phyloP scores from a whole-genome alignment of 176 grass and related monocot species.

The Rhipidocladum racemiflorum region DNA sequence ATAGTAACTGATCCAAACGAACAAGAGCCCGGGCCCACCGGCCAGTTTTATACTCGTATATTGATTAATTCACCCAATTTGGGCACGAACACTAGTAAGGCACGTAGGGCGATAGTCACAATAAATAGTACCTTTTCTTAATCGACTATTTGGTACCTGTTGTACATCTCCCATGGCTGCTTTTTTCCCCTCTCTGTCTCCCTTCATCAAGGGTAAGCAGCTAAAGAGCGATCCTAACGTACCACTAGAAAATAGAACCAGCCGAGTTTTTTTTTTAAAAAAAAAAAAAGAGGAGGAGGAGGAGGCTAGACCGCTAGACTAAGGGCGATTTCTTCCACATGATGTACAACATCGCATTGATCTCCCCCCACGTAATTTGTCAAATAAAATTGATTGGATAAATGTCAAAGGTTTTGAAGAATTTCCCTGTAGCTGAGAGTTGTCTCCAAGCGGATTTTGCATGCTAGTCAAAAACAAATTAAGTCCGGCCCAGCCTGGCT shows the following conservation, averaged over 20 bases:
- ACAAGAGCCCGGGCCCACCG: neutral
- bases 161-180: neutral
- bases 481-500: neutral
- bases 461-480: constrained; percentile 11
- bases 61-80: neutral
- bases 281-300: neutral
- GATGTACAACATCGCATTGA: constrained; percentile 19
- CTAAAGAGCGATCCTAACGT: neutral
- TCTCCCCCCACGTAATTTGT: neutral
- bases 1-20: neutral
- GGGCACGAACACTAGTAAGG: constrained; percentile 2
- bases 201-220: neutral
- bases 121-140: constrained; percentile 51
- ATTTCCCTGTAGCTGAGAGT: neutral
- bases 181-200: neutral
- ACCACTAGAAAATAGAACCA: neutral
- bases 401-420: neutral
- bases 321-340: neutral
- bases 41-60: neutral
- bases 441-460: neutral
- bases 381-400: constrained; percentile 14
- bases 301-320: neutral
- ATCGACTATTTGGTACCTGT: constrained; percentile 35
- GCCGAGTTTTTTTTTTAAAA: neutral
- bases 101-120: constrained; percentile 32